Evolutionary conservation across 257 asterid genomes (phyloP), one percentile per base, ranked within the genome.

Genomic region (Lithospermum erythrorhizon): DNA sequence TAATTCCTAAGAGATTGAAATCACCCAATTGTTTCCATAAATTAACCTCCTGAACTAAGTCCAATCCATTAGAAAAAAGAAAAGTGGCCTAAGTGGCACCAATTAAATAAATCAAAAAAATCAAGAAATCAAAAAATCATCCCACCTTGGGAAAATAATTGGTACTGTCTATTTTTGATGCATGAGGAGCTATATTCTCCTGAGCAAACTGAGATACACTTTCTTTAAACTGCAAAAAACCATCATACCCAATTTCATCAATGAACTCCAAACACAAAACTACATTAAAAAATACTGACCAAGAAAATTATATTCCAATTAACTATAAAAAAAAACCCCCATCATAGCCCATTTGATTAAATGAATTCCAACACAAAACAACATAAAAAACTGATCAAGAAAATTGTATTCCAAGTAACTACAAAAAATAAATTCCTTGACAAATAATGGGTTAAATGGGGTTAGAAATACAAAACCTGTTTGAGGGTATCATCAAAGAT

Each of bases 21-120:
- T 84, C 88, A 22, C 99, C 99, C 99, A 93, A 86, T 74, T 83
- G 65, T 75, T 93, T 93, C 99, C 97, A 93, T 64, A 93, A 75
- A 78, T 89, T 86, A 70, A 81, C 84, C 56, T 86, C 97, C 99
- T 93, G 78, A 72, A 72, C 70, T 7, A 66, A 64, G 14, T 60
- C 10, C 15, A 30, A 17, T 7, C 11, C 19, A 59, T 32, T 59
- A 15, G 41, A 47, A 52, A 64, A 52, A 64, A 51, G 16, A 45
- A 57, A 66, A 69, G 11, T 21, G 61, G 19, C 57, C 57, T 45
- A 41, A 60, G 10, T 57, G 64, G 58, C 20, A 57, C 29, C 53
- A 55, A 21, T n/a, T 16, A 55, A 53, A 66, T 14, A 18, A 57
- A 55, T 23, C 30, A 61, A 30, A 9, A 17, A 62, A 61, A n/a